Evolutionary conservation across 352 stramenopile genomes (phyloP).

Genomic region (Pythium phragmitis): DNA sequence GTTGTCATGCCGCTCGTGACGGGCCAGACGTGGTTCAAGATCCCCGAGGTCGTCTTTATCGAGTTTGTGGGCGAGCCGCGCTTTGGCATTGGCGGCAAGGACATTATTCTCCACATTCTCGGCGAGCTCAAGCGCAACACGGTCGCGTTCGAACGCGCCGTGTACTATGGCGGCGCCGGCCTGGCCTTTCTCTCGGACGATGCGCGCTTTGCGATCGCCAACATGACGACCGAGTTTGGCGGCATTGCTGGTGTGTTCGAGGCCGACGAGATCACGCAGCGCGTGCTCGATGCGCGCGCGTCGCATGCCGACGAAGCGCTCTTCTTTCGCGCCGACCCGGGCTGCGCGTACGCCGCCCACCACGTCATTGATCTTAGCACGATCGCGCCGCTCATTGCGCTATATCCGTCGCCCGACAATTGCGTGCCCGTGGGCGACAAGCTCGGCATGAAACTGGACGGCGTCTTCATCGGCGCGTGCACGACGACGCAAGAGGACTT

Average conservation of each 20-base stretch:
- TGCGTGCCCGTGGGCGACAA: constrained; percentile 69
- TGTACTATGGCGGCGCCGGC: constrained; percentile 72
- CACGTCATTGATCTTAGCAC: constrained; percentile 70
- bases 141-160: constrained; percentile 74
- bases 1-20: constrained; percentile 85
- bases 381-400: constrained; percentile 60
- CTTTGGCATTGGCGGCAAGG: constrained; percentile 79
- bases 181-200: constrained; percentile 71
- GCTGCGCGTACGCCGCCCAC: constrained; percentile 72
- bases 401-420: constrained; percentile 83
- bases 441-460: constrained; percentile 73
- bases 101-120: constrained; percentile 80
- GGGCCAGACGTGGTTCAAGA: constrained; percentile 84
- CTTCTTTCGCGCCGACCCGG: constrained; percentile 65
- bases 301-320: constrained; percentile 70
- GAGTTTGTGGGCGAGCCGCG: constrained; percentile 67
- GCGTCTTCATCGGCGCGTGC: constrained; percentile 82
- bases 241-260: constrained; percentile 80
- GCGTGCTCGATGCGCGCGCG: constrained; percentile 46
- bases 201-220: constrained; percentile 76
- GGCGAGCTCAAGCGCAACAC: constrained; percentile 82
- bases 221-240: constrained; percentile 85
- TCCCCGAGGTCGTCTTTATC: constrained; percentile 76
- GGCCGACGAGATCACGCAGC: constrained; percentile 69
- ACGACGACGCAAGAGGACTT: constrained; percentile 82